Base-by-base conservation (phyloP, 2,329 filamentous ascomycete species). In the Alternaria tenuissima region DNA sequence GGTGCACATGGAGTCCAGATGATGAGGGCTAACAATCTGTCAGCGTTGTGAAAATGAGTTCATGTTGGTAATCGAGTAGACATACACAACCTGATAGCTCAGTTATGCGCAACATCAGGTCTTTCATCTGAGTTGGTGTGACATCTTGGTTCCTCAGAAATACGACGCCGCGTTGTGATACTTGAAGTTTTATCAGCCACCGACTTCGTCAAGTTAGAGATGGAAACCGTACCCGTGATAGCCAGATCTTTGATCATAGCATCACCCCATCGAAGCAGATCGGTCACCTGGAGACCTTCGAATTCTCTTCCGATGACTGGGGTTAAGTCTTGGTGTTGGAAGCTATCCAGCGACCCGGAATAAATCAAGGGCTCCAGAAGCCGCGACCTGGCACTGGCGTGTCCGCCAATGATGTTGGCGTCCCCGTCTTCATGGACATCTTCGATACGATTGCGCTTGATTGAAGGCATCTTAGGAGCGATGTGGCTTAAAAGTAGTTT, bases 111-210 rank as follows among this genome's bases (percentile, higher is more conserved):
- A 87, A 81, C 34, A 86, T 86, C 0, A 92, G 81, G 55, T 88
- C 80, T 78, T 92, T 92, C 86, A 70, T 89, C 85, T 64, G 83
- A 84, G 38, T 91, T 76, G 70, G 84, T 81, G 67, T 87, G 8
- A 73, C 70, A 59, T 68, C 79, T 64, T 92, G 89, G 30, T 85
- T 83, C 20, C 88, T 85, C 78, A 91, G 90, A 79, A 91, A 90
- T 32, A 91, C 88, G 4, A 91, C 89, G 9, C 89, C 89, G 0
- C 89, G 85, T 61, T 87, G 85, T 1, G 89, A 91, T 65, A 91
- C 88, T 90, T 52, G 14, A 11, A 49, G 14, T 16, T 49, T 36
- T 22, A 30, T 54, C 41, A 44, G 55, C 28, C 36, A 24, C 20
- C 16, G 52, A 8, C 16, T 46, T 12, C 6, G 12, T 38, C 16